Evolutionary conservation across 1,139 yeast genomes (phyloP).

Genomic region (Spencermartinsiella ligniputridi): DNA sequence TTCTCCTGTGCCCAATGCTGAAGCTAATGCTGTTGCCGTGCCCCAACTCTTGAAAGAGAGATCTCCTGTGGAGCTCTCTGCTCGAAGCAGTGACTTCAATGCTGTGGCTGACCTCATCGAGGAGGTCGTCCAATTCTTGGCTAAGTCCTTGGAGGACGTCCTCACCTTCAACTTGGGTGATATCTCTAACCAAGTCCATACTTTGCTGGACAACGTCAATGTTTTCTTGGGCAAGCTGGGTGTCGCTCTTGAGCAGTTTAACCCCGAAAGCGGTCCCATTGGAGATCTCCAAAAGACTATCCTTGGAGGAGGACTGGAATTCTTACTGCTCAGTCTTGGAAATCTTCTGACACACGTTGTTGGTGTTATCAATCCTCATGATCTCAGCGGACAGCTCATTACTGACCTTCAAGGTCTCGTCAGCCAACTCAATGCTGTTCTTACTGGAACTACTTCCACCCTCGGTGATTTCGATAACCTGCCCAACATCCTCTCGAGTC

Average conservation of each 20-base stretch:
- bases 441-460: slow-evolving; percentile 1
- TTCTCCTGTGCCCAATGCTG: slow-evolving; percentile 7
- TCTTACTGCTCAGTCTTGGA: not conserved
- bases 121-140: not conserved
- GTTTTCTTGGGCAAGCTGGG: not conserved
- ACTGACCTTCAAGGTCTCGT: not conserved
- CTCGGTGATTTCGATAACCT: not conserved
- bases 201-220: not conserved
- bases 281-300: not conserved
- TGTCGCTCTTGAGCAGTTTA: not conserved
- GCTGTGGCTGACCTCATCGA: not conserved
- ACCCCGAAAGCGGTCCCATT: not conserved
- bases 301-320: not conserved
- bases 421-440: slow-evolving; percentile 1
- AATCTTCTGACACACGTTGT: not conserved
- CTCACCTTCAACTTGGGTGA: not conserved
- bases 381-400: not conserved
- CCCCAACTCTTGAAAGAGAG: slow-evolving; percentile 5
- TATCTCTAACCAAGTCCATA: not conserved
- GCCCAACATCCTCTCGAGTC: not conserved
- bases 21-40: slow-evolving; percentile 2
- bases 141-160: not conserved
- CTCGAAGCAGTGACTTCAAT: not conserved
- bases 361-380: not conserved
- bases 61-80: not conserved